phyloP scores from a whole-genome alignment of 2,329 filamentous ascomycete genomes.

The Nothophoma quercina region DNA sequence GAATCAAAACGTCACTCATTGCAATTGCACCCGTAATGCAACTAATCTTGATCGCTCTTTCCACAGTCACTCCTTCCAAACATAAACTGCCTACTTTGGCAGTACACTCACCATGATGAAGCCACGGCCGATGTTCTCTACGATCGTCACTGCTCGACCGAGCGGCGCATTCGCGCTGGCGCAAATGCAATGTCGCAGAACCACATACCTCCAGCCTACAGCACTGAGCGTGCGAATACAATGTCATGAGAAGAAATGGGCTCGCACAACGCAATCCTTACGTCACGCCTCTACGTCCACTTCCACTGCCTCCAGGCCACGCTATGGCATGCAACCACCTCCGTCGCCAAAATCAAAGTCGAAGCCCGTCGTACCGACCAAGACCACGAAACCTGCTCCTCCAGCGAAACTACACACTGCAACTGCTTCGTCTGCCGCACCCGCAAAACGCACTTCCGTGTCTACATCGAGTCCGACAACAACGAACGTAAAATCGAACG shows the following conservation, averaged over 20 bases:
- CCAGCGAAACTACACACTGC: too few relatives aligned
- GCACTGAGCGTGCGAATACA: not conserved
- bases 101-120: slow-evolving; percentile 24
- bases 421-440: slow-evolving; percentile 6
- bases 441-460: too few relatives aligned
- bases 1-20: slow-evolving; percentile 28
- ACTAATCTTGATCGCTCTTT: not conserved
- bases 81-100: not conserved
- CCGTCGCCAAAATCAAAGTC: not conserved
- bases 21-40: not conserved
- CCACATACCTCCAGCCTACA: not conserved
- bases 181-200: not conserved
- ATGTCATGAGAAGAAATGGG: not conserved
- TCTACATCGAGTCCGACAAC: too few relatives aligned
- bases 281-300: slow-evolving; percentile 8
- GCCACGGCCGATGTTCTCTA: slow-evolving; percentile 26
- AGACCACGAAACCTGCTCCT: not conserved
- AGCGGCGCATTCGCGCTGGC: slow-evolving; percentile 2
- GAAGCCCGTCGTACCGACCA: too few relatives aligned
- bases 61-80: not conserved
- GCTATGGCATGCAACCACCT: not conserved
- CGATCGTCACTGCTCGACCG: slow-evolving; percentile 6
- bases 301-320: not conserved
- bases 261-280: not conserved
- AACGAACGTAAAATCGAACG: slow-evolving; percentile 17